Percentiles rank a stretch among this genome's conserved stretches.
These are phyloP conservation scores for Entomortierella lignicola DNA, from an alignment of 192 early-diverging fungal species.

Conservation along the genomic window DNA sequence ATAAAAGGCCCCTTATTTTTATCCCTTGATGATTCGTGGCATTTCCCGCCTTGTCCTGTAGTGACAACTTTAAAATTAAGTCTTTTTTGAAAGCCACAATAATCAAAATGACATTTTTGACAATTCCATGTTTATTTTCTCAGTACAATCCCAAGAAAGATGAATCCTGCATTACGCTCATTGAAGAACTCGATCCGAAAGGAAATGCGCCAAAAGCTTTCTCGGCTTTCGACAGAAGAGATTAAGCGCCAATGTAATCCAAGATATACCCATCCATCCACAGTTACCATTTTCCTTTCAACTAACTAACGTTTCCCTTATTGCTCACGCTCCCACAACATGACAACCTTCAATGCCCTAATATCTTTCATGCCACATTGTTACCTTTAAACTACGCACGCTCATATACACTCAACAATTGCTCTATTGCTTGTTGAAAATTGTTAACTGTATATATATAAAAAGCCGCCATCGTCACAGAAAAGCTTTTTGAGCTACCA, in stretches of 20 bases:
- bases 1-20: not conserved
- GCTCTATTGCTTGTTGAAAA: not conserved
- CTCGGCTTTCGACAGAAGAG: constrained; percentile 30
- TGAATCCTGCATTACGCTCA: constrained; percentile 47
- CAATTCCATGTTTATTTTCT: not conserved
- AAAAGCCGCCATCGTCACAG: constrained; percentile 47
- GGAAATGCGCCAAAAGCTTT: constrained; percentile 43
- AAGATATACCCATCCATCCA: not conserved
- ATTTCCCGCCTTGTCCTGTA: no score
- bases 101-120: not conserved
- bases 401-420: no score
- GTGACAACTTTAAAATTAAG: no score
- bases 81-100: not conserved
- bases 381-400: not conserved
- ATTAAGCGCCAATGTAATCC: constrained; percentile 43
- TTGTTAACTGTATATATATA: not conserved
- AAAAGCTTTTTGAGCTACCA: constrained; percentile 48
- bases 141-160: not conserved
- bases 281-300: no score
- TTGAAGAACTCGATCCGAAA: constrained; percentile 49
- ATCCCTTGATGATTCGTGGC: no score
- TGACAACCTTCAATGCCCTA: not conserved
- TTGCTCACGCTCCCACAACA: not conserved
- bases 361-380: not conserved
- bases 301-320: not conserved